Conservation (phyloP, 2,329 filamentous ascomycete genomes). For the Diplodia mutila region DNA sequence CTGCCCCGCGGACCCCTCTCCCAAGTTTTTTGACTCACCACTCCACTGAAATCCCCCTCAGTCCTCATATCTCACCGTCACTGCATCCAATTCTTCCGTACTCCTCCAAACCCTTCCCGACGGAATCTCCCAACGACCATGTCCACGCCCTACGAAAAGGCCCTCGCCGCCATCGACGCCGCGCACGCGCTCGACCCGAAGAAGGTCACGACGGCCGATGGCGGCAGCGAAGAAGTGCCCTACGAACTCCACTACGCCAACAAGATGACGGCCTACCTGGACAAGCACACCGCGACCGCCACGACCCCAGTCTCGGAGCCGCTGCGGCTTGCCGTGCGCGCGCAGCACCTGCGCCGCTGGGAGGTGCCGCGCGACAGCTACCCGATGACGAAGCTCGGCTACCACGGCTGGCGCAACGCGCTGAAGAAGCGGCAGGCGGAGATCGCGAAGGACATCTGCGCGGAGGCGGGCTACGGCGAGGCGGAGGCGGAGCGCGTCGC, state of each 20-base stretch:
- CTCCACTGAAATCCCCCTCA: not conserved
- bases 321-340: conserved; percentile 76
- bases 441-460: conserved; percentile 59
- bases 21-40: not conserved
- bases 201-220: conserved; percentile 47
- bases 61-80: no score
- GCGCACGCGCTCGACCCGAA: conserved; percentile 72
- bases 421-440: conserved; percentile 73
- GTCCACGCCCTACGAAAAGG: conserved; percentile 44
- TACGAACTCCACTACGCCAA: conserved; percentile 83
- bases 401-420: conserved; percentile 77
- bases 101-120: not conserved
- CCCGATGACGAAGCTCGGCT: conserved; percentile 74
- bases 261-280: conserved; percentile 77
- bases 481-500: conserved; percentile 66
- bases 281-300: conserved; percentile 58
- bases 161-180: conserved; percentile 71
- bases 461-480: conserved; percentile 53
- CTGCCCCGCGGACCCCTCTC: not conserved
- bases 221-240: conserved; percentile 51
- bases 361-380: conserved; percentile 75
- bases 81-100: not conserved
- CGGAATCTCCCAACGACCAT: not conserved
- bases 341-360: conserved; percentile 86
- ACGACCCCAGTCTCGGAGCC: conserved; percentile 63